A percentile compares a stretch with the other conserved stretches of the same genome.
These are phyloP conservation scores for Barbarea vulgaris DNA, from an alignment of 345 rosid genomes.

Conservation along the genomic window DNA sequence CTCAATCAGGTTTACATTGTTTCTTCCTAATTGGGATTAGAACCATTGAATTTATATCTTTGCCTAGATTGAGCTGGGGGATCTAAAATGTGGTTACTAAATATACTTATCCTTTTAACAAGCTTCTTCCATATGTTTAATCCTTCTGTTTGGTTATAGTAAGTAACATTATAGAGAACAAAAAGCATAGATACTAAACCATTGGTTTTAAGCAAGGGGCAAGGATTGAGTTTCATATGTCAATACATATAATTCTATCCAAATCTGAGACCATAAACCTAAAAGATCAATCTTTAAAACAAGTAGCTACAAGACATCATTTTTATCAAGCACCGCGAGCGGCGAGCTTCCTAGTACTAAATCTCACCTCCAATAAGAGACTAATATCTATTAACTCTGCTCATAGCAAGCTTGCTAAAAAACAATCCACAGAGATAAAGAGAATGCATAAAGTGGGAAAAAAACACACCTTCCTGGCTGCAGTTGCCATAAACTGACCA, in stretches of 20 bases:
- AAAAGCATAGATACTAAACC: background rate
- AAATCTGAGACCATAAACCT: background rate
- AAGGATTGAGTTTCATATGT: background rate
- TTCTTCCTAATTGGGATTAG: background rate
- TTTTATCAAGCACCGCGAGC: background rate
- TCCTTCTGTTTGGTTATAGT: slow-evolving; percentile 1
- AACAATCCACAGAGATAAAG: background rate
- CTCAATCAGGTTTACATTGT: background rate
- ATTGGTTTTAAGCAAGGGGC: background rate
- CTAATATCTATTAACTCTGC: background rate
- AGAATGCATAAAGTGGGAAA: background rate
- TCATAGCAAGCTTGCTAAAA: background rate
- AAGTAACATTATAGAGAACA: background rate
- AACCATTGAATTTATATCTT: background rate
- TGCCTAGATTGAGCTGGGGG: background rate
- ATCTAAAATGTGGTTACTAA: background rate
- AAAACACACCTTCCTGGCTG: slow-evolving; percentile 52
- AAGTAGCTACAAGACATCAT: background rate
- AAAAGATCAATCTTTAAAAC: background rate
- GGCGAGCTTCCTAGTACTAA: background rate
- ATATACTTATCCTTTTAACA: background rate
- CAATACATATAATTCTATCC: background rate
- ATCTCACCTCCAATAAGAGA: background rate
- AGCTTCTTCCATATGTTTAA: background rate
- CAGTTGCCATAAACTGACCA: slow-evolving; percentile 60